Evolutionary conservation across 2,329 filamentous ascomycete genomes (phyloP).

Genomic region (Fusarium keratoplasticum): DNA sequence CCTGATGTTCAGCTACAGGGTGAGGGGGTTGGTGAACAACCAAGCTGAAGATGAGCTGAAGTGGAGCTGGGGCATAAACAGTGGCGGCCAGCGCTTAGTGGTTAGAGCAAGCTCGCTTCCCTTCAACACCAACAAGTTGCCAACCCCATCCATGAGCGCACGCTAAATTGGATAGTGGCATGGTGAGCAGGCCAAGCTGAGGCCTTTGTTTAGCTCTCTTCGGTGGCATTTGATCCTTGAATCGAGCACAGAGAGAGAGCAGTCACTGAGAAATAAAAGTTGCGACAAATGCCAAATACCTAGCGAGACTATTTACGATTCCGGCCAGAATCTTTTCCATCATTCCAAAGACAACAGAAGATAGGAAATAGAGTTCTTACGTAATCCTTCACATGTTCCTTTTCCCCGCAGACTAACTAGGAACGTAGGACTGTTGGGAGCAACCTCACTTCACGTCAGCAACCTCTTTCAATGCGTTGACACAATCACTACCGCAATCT

Average conservation of each 20-base stretch:
- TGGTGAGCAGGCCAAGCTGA: background rate
- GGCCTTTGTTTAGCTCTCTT: background rate
- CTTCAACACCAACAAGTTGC: background rate
- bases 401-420: background rate
- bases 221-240: background rate
- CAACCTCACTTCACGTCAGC: background rate
- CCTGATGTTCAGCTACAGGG: background rate
- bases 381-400: background rate
- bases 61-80: background rate
- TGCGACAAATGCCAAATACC: background rate
- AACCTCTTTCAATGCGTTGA: background rate
- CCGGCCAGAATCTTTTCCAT: background rate
- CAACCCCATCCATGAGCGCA: background rate
- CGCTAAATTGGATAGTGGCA: background rate
- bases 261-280: background rate
- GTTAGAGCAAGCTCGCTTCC: background rate
- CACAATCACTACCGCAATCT: background rate
- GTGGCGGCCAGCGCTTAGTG: background rate
- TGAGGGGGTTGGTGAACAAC: background rate
- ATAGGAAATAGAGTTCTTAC: background rate
- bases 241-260: background rate
- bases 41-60: background rate
- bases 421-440: background rate
- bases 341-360: background rate
- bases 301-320: background rate